phyloP scores from a whole-genome alignment of 208 protist genomes.

The Crithidia mellificae region DNA sequence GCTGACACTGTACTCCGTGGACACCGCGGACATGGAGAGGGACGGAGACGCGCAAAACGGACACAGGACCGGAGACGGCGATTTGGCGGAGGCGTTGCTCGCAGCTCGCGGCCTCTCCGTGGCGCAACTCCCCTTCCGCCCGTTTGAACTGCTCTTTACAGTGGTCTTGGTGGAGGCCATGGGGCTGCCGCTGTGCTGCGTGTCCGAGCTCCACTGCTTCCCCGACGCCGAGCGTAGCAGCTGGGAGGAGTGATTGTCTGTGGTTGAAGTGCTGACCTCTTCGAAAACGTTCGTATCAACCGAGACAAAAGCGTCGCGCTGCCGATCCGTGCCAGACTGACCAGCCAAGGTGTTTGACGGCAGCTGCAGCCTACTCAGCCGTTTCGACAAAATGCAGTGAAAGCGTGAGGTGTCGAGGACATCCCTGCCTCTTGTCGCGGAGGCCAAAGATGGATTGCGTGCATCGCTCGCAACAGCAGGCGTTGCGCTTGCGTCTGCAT shows the following conservation, averaged over 20 bases:
- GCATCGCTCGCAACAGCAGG: too few relatives aligned
- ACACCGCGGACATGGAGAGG: neutral
- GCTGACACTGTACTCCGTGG: neutral
- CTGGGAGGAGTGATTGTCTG: neutral
- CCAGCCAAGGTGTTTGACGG: neutral
- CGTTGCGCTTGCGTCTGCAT: neutral
- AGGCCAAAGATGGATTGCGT: too few relatives aligned
- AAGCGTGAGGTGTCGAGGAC: slow-evolving; percentile 2
- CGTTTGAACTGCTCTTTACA: neutral
- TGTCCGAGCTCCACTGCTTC: neutral
- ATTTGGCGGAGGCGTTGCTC: neutral
- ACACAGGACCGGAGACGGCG: neutral
- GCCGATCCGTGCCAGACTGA: neutral
- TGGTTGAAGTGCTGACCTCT: neutral
- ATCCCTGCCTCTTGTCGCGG: neutral
- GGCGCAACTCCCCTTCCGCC: neutral
- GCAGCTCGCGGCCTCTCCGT: neutral
- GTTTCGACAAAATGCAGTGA: slow-evolving; percentile 25
- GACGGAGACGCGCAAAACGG: neutral
- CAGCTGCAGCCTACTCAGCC: slow-evolving; percentile 3
- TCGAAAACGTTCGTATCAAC: slow-evolving; percentile 5
- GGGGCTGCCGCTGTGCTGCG: neutral
- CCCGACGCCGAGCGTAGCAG: neutral
- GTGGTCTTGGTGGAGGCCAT: neutral
- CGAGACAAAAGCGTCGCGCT: neutral